Evolutionary conservation across 306 rosid species (phyloP), one percentile per base, ranked within the genome.

Genomic region (Cucurbita maxima): DNA sequence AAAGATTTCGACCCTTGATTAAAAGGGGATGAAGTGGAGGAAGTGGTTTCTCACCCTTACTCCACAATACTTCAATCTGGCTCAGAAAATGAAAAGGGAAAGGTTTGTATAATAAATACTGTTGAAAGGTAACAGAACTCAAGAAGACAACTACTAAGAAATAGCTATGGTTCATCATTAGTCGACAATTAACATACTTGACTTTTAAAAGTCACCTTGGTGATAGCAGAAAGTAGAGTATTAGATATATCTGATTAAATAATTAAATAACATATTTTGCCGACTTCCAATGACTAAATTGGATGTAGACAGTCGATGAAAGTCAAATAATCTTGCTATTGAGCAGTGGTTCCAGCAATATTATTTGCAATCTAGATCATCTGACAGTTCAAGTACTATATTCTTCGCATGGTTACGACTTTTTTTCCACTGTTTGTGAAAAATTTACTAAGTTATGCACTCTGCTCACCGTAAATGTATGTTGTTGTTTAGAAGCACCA

Each of bases 51-150:
- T 86, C 92, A 75, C 98, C 97, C 77, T 86, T 94, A 82, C 98
- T 90, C 98, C 98, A 94, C 13, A 90, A 86, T 34, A 90, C 97
- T 84, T 94, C 96, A 82, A 94, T 84, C 98, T 94, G 85, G 85
- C 64, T 30, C 60, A 79, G 55, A 62, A 79, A 43, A 79, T 63
- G 74, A 44, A 47, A 77, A 45, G 25, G n/a, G 8, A 58, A 58
- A 13, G 30, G 11, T 30, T 58, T 30, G 2, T 7, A 6, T 58
- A 63, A 38, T n/a, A 19, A 40, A n/a, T 30, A 41, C 40, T 50
- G 13, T 51, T 1, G 4, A 2, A 41, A 72, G 56, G 54, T 75
- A 40, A 71, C 34, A 56, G 45, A 52, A 47, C 14, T 53, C 55
- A 47, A 76, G 14, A 13, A 57, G 50, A 25, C 2, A 41, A 38